These are phyloP conservation scores for Ophiostoma fasciatum DNA, from an alignment of 2,329 filamentous ascomycete species.

Conservation along the genomic window DNA sequence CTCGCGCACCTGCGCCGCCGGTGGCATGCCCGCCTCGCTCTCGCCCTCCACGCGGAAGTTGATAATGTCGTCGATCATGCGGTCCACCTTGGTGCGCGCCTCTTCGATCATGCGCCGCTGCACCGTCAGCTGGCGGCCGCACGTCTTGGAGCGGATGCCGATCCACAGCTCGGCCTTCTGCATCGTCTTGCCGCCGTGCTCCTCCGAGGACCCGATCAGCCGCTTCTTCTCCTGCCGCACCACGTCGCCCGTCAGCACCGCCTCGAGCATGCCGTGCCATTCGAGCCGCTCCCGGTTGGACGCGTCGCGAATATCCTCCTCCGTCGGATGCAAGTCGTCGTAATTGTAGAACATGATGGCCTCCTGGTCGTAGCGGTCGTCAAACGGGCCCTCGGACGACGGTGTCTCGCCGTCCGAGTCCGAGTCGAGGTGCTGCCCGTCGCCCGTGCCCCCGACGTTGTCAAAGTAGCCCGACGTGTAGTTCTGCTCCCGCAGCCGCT, in stretches of 20 bases:
- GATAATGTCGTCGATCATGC: slow-evolving; percentile 72
- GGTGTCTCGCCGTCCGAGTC: slow-evolving; percentile 87
- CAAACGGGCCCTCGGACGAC: slow-evolving; percentile 67
- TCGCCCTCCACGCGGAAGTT: slow-evolving; percentile 90
- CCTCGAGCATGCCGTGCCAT: slow-evolving; percentile 96
- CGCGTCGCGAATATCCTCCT: slow-evolving; percentile 80
- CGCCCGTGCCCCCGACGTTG: slow-evolving; percentile 45
- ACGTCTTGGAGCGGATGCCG: slow-evolving; percentile 69
- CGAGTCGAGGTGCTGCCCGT: slow-evolving; percentile 54
- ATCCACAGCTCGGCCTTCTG: slow-evolving; percentile 77
- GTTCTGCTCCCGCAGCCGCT: slow-evolving; percentile 68
- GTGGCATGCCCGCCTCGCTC: slow-evolving; percentile 76
- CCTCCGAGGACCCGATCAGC: slow-evolving; percentile 61
- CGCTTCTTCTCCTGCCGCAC: slow-evolving; percentile 97
- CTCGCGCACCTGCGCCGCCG: slow-evolving; percentile 77
- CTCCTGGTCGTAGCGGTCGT: slow-evolving; percentile 82
- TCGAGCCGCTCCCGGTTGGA: slow-evolving; percentile 81
- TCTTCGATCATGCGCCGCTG: slow-evolving; percentile 85
- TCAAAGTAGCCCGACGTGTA: slow-evolving; percentile 56
- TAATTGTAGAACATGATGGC: slow-evolving; percentile 86
- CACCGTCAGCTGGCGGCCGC: slow-evolving; percentile 67
- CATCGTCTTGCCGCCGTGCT: slow-evolving; percentile 43
- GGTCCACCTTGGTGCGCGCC: slow-evolving; percentile 56
- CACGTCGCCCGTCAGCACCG: slow-evolving; percentile 89
- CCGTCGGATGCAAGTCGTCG: slow-evolving; percentile 73